phyloP scores from a whole-genome alignment of 2,329 filamentous ascomycete species.

The Coniosporium tulheliwenetii region DNA sequence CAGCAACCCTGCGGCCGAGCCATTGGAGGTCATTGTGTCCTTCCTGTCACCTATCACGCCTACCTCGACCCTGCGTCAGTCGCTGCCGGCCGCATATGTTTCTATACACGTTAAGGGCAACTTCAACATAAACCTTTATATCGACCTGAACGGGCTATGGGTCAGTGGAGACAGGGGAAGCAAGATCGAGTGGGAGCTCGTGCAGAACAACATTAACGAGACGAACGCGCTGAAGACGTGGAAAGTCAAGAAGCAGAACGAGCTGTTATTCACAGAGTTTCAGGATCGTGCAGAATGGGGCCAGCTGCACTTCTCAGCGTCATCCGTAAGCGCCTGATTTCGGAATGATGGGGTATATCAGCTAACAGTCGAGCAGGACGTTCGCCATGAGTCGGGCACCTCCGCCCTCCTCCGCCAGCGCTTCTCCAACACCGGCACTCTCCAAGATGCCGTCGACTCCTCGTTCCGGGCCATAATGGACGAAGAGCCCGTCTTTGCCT shows the following conservation, averaged over 20 bases:
- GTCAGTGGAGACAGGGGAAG: conserved; percentile 60
- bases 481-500: conserved; percentile 69
- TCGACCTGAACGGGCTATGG: conserved; percentile 48
- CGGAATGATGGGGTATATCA: no score
- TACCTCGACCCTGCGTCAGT: conserved; percentile 64
- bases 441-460: conserved; percentile 53
- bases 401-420: conserved; percentile 48
- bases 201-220: conserved; percentile 25
- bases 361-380: conserved; percentile 25
- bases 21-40: conserved; percentile 42
- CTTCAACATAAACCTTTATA: conserved; percentile 33
- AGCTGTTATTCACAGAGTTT: conserved; percentile 61
- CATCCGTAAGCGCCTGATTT: conserved; percentile 26
- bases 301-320: conserved; percentile 59
- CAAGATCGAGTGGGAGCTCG: conserved; percentile 54
- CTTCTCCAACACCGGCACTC: conserved; percentile 51
- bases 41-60: conserved; percentile 69
- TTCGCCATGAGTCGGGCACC: conserved; percentile 54
- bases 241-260: conserved; percentile 41
- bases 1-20: conserved; percentile 15
- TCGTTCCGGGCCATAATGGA: conserved; percentile 57
- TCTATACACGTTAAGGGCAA: conserved; percentile 53
- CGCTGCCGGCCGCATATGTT: conserved; percentile 69
- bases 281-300: conserved; percentile 73
- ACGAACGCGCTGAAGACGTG: conserved; percentile 44